Base-by-base conservation (phyloP, 306 rosid species). In the Cotoneaster glaucophyllus region DNA sequence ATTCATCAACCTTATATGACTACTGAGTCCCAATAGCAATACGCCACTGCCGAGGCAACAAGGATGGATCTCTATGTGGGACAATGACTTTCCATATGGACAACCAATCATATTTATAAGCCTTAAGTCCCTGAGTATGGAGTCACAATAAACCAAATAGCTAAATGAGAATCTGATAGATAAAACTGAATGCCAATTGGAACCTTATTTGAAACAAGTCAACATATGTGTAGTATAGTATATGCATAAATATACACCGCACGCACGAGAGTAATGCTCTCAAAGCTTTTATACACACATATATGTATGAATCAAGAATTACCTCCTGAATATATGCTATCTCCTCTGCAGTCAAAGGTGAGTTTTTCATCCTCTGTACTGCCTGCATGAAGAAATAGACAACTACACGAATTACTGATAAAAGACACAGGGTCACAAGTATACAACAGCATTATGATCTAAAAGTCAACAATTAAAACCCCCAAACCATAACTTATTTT, bases 21-120 rank as follows among this genome's bases (percentile, higher is more conserved):
- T 86, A 89, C 84, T 95, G 96, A 82, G 93, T 95, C 77, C 99
- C 99, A 83, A 79, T 78, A 74, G 97, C 99, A 78, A 83, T 69
- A 58, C 96, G 97, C 99, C 97, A 95, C 79, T 86, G 96, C 69
- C 96, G 92, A 14, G 93, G 91, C 59, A 92, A 86, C 84, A 92
- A 85, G 71, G 96, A 83, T 64, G 97, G 97, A 89, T 95, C 97
- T 87, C 99, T 90, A 83, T 90, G 85, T 63, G 99, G 97, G 78
- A 90, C 97, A 81, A 90, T 68, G 78, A 75, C 89, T 82, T 73
- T 82, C 96, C 97, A 95, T 79, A 92, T 84, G 24, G 85, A 79
- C 90, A 76, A 86, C 97, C 96, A 90, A 75, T 95, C 93, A 77
- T 85, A 84, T 84, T 92, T 95, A 84, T 77, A 92, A 78, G 79